phyloP scores from a whole-genome alignment of 306 rosid species.

The Lotus japonicus region DNA sequence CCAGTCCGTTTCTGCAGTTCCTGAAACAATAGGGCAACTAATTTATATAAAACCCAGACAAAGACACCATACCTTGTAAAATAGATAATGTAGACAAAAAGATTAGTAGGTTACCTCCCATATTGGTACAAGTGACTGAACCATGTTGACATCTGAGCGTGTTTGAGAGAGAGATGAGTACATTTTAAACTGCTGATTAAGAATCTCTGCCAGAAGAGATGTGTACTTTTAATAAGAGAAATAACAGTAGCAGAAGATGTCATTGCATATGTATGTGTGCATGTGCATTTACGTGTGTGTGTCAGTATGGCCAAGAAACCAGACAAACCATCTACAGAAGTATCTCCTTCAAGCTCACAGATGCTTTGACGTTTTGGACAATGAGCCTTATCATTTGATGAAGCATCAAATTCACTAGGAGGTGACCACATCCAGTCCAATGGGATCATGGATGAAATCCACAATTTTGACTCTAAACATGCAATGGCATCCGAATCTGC shows the following conservation, averaged over 20 bases:
- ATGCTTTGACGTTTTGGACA: conserved; percentile 61
- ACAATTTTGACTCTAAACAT: conserved; percentile 40
- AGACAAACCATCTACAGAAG: conserved; percentile 67
- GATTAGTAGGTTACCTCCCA: conserved; percentile 65
- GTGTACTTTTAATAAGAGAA: not conserved
- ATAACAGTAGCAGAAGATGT: not conserved
- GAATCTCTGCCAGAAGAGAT: conserved; percentile 56
- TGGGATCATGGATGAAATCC: conserved; percentile 60
- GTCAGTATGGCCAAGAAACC: conserved; percentile 14
- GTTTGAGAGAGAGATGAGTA: conserved; percentile 86
- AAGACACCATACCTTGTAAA: not conserved
- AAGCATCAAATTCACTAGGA: conserved; percentile 34
- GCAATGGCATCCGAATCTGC: conserved; percentile 42
- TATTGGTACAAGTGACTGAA: conserved; percentile 86
- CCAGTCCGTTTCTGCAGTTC: conserved; percentile 69
- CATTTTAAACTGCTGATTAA: conserved; percentile 61
- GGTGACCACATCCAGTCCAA: conserved; percentile 60
- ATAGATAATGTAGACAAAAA: not conserved
- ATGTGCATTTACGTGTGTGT: not conserved
- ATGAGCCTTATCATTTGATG: conserved; percentile 29
- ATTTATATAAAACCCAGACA: conserved; percentile 14
- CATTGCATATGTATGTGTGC: not conserved
- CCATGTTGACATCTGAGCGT: conserved; percentile 71
- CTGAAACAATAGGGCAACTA: conserved; percentile 33
- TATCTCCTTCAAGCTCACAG: conserved; percentile 91